Percentiles rank a stretch among this genome's conserved stretches.
These are phyloP conservation scores for Stephanocyclus meneghinianus DNA, from an alignment of 352 stramenopile species.

Conservation along the genomic window DNA sequence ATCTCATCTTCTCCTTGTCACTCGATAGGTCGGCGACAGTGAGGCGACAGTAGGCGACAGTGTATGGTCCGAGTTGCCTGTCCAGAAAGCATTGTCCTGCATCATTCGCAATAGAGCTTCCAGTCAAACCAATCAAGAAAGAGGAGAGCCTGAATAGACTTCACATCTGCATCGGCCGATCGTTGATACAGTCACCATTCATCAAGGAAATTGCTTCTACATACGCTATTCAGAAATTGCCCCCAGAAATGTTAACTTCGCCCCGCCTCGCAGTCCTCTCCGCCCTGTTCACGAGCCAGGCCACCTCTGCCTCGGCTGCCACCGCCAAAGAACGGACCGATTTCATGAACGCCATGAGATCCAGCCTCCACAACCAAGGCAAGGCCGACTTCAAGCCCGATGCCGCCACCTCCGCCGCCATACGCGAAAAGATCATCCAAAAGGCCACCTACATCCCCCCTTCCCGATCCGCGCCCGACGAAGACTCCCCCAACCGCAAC, in stretches of 20 bases:
- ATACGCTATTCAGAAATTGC: not conserved
- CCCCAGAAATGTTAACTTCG: not conserved
- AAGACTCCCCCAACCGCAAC: conserved; percentile 1
- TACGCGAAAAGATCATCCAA: conserved; percentile 16
- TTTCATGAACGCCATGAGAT: conserved; percentile 22
- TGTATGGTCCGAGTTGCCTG: too few species aligned
- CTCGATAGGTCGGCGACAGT: too few species aligned
- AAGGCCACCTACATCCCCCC: conserved; percentile 27
- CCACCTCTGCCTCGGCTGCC: not conserved
- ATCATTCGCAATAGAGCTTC: too few species aligned
- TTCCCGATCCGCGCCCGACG: not conserved
- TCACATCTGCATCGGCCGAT: too few species aligned
- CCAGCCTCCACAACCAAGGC: not conserved
- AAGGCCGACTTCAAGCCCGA: not conserved
- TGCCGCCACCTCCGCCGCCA: not conserved
- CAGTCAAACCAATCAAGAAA: too few species aligned
- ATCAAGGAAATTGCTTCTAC: too few species aligned
- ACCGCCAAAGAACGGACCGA: conserved; percentile 9
- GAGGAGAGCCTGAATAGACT: too few species aligned
- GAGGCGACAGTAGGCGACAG: too few species aligned
- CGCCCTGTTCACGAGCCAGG: not conserved
- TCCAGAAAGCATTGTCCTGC: too few species aligned
- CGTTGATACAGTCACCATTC: too few species aligned
- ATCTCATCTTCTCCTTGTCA: too few species aligned
- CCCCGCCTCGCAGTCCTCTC: not conserved